Percentiles rank a stretch among this genome's conserved stretches.
Conservation (phyloP, 2,329 filamentous ascomycete genomes). For the Fusarium globosum region DNA sequence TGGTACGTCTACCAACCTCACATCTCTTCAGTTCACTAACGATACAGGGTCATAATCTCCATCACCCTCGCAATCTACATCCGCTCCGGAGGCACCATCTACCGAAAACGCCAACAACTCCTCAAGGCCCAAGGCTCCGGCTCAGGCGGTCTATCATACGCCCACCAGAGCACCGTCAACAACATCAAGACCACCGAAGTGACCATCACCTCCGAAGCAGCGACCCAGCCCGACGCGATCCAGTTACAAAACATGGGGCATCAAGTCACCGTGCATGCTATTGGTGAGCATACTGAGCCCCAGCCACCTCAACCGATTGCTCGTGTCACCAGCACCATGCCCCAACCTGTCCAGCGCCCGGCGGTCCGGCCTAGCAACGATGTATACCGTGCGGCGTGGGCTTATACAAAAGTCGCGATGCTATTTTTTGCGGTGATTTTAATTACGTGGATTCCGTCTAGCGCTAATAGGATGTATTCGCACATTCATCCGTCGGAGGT, state of each 20-base stretch:
- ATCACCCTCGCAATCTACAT: conserved; percentile 6
- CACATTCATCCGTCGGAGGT: neutral
- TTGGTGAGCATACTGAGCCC: neutral
- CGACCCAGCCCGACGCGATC: neutral
- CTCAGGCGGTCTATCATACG: neutral
- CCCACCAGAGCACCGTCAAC: neutral
- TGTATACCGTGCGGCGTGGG: conserved; percentile 6
- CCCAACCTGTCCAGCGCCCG: neutral
- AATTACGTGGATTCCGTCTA: neutral
- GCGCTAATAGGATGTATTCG: conserved; percentile 5
- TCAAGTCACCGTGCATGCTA: neutral
- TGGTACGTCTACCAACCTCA: neutral
- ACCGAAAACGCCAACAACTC: conserved; percentile 8
- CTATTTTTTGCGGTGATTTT: neutral
- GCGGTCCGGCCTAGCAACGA: neutral
- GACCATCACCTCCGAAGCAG: neutral
- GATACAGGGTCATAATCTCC: neutral
- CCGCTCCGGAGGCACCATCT: conserved; percentile 1
- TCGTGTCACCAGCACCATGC: neutral
- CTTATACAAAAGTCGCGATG: conserved; percentile 9
- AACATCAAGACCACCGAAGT: conserved; percentile 11
- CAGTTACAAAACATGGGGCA: neutral
- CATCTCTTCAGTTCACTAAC: accelerated
- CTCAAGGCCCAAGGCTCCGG: neutral
- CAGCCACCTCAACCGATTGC: neutral